These are phyloP conservation scores for Takashimella tepidaria DNA, from an alignment of 1,284 basidiomycete species.

Conservation along the genomic window DNA sequence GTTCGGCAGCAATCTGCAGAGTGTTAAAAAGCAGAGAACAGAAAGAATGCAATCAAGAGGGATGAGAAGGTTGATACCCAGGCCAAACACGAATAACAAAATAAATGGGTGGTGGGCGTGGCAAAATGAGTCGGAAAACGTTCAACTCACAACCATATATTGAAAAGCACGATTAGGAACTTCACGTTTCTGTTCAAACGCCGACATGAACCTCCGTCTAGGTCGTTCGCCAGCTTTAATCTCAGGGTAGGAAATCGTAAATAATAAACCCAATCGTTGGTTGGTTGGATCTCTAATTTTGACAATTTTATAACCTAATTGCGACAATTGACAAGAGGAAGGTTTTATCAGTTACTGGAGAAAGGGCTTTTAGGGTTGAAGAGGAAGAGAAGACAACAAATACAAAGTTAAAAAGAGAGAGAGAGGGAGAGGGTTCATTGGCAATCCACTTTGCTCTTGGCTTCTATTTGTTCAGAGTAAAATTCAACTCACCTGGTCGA, in stretches of 20 bases:
- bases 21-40: too few relatives aligned
- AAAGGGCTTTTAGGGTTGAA: too few relatives aligned
- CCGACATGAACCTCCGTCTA: constrained; percentile 90
- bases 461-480: not conserved
- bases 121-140: not conserved
- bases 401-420: constrained; percentile 16
- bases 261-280: constrained; percentile 75
- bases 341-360: too few relatives aligned
- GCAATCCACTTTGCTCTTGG: not conserved
- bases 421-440: too few relatives aligned
- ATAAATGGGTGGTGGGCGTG: not conserved
- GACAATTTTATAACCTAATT: constrained; percentile 49
- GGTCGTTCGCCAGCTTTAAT: constrained; percentile 83
- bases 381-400: not conserved
- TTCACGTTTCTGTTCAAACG: constrained; percentile 96
- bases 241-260: constrained; percentile 93
- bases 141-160: constrained; percentile 83
- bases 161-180: constrained; percentile 93
- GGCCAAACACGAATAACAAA: too few relatives aligned
- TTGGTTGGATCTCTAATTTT: constrained; percentile 52
- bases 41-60: not conserved
- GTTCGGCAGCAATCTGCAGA: constrained; percentile 86
- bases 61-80: too few relatives aligned
- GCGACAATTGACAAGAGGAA: too few relatives aligned
- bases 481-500: constrained; percentile 60